phyloP scores from a whole-genome alignment of 495 filamentous ascomycete species.

The Apodospora peruviana region DNA sequence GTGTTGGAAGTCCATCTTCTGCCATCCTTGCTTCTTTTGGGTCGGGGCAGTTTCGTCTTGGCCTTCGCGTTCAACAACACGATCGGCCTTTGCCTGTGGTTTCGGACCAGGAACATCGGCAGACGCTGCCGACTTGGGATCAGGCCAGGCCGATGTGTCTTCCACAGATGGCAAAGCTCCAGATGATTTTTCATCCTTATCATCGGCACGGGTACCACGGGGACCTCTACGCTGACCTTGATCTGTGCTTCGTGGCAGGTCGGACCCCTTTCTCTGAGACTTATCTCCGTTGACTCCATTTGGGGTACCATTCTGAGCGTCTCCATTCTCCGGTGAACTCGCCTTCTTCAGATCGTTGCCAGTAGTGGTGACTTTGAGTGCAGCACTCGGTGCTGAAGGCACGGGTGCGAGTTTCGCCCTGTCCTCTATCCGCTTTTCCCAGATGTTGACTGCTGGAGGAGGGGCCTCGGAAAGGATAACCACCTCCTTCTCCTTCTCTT shows the following conservation, averaged over 20 bases:
- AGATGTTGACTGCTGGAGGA: constrained; percentile 76
- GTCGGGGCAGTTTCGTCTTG: constrained; percentile 54
- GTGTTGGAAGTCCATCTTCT: constrained; percentile 65
- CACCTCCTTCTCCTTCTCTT: constrained; percentile 47
- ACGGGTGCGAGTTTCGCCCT: constrained; percentile 54
- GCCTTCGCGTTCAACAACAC: constrained; percentile 58
- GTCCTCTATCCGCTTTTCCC: constrained; percentile 70
- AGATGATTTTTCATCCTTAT: constrained; percentile 42
- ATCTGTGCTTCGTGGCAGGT: constrained; percentile 44
- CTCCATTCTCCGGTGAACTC: constrained; percentile 13
- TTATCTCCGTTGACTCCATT: constrained; percentile 35
- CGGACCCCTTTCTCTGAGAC: constrained; percentile 42
- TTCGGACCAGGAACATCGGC: constrained; percentile 46
- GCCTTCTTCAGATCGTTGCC: constrained; percentile 15
- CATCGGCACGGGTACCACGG: constrained; percentile 42
- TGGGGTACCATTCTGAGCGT: constrained; percentile 1
- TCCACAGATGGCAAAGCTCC: constrained; percentile 51
- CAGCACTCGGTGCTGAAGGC: constrained; percentile 12
- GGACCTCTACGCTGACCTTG: constrained; percentile 36
- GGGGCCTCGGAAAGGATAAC: constrained; percentile 71
- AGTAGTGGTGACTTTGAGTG: constrained; percentile 7
- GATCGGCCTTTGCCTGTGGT: constrained; percentile 47
- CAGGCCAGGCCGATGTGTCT: constrained; percentile 77
- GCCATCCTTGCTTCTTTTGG: constrained; percentile 74
- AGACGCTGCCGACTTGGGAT: constrained; percentile 71